These are phyloP conservation scores for Medicago arabica DNA, from an alignment of 306 rosid species.

Conservation along the genomic window DNA sequence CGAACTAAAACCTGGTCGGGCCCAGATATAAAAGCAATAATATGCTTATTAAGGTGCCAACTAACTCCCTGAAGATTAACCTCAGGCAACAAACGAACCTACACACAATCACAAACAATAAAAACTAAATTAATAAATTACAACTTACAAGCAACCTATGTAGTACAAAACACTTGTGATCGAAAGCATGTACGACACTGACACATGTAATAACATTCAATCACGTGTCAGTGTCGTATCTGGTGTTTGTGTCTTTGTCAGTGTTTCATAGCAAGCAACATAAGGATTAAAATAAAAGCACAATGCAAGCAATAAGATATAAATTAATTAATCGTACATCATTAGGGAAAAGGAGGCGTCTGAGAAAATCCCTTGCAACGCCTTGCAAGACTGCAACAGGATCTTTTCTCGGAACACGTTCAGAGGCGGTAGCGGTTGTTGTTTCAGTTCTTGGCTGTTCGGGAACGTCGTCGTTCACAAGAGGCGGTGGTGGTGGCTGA, in stretches of 20 bases:
- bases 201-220: too few relatives aligned
- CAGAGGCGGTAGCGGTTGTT: slow-evolving; percentile 8
- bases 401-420: slow-evolving; percentile 49
- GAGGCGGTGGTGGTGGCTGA: slow-evolving; percentile 53
- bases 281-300: background rate
- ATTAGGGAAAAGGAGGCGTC: slow-evolving; percentile 65
- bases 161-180: too few relatives aligned
- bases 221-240: too few relatives aligned
- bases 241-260: too few relatives aligned
- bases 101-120: slow-evolving; percentile 25
- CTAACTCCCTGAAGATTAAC: slow-evolving; percentile 84
- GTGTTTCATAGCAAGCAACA: background rate
- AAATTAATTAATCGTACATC: slow-evolving; percentile 47
- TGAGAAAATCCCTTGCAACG: slow-evolving; percentile 45
- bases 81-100: slow-evolving; percentile 85
- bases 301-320: background rate
- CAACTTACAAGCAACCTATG: background rate
- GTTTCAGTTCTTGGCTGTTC: slow-evolving; percentile 45
- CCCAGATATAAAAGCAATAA: slow-evolving; percentile 76
- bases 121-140: slow-evolving; percentile 2
- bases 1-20: slow-evolving; percentile 69
- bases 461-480: slow-evolving; percentile 49
- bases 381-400: slow-evolving; percentile 56
- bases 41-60: slow-evolving; percentile 95
- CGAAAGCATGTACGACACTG: too few relatives aligned